phyloP scores from a whole-genome alignment of 129 eudicot genomes.

The Saposhnikovia divaricata region DNA sequence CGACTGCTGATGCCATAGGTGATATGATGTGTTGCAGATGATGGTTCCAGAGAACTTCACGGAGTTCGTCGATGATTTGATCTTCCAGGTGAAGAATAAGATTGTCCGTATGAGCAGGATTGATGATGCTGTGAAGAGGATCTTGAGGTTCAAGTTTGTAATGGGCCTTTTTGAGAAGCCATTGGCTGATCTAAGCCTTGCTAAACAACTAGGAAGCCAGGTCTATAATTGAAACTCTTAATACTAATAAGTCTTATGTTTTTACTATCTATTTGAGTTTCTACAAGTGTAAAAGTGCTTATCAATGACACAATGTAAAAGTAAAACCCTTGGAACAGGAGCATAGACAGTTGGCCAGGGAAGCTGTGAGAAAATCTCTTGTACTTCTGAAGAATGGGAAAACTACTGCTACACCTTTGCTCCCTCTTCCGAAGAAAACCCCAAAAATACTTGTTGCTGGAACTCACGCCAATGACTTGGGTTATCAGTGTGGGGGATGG shows the following conservation, averaged over 20 bases:
- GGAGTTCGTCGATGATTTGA: constrained; percentile 30
- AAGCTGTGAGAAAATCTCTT: constrained; percentile 58
- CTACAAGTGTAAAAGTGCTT: not conserved
- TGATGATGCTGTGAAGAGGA: constrained; percentile 44
- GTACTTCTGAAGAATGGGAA: constrained; percentile 53
- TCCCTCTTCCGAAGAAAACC: constrained; percentile 49
- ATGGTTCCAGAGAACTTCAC: constrained; percentile 21
- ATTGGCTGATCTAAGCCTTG: constrained; percentile 31
- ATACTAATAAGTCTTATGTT: not conserved
- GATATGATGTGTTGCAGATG: constrained; percentile 7
- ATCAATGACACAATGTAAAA: no score
- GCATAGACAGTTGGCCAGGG: constrained; percentile 53
- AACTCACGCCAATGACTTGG: constrained; percentile 42
- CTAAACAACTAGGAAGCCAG: constrained; percentile 29
- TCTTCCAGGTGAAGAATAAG: constrained; percentile 21
- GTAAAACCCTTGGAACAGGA: constrained; percentile 14
- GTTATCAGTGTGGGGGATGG: constrained; percentile 51
- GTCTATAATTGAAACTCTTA: not conserved
- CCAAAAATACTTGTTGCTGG: constrained; percentile 39
- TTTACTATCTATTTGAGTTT: not conserved
- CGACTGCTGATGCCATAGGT: no score
- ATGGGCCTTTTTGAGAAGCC: constrained; percentile 41
- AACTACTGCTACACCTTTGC: constrained; percentile 16
- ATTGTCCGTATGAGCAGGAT: constrained; percentile 39
- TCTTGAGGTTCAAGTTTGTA: constrained; percentile 40